Evolutionary conservation across 768 basidiomycete species (phyloP).

Genomic region (Naganishia randhawae): DNA sequence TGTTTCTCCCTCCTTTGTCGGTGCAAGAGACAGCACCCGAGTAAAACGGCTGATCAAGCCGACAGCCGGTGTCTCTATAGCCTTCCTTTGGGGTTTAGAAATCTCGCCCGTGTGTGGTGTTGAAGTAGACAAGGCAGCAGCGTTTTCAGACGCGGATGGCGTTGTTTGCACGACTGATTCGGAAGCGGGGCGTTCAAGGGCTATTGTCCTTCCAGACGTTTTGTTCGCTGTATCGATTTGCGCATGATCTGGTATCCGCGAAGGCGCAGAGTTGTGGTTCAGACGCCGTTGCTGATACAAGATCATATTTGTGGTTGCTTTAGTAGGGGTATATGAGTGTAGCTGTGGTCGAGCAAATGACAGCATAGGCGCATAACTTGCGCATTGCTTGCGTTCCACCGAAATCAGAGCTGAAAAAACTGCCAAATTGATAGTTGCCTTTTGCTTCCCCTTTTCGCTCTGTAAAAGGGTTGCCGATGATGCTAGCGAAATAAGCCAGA

Average conservation of each 20-base stretch:
- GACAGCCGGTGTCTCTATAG: not conserved
- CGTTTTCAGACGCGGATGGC: not conserved
- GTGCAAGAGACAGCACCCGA: slow-evolving; percentile 2
- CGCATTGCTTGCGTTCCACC: not conserved
- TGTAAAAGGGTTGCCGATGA: not conserved
- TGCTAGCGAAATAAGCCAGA: not conserved
- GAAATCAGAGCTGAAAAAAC: not conserved
- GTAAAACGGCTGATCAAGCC: not conserved
- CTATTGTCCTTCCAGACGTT: not conserved
- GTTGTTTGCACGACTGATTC: not conserved
- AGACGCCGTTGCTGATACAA: not conserved
- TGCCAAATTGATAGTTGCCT: not conserved
- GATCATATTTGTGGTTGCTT: not conserved
- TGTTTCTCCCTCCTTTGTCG: not conserved
- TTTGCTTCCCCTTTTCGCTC: not conserved
- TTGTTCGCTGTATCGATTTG: not conserved
- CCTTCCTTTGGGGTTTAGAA: not conserved
- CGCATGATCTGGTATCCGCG: slow-evolving; percentile 3
- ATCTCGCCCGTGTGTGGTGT: not conserved
- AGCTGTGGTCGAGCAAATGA: not conserved
- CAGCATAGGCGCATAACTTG: not conserved
- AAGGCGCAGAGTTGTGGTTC: not conserved
- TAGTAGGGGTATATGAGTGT: not conserved
- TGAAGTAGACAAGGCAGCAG: not conserved
- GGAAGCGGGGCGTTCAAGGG: not conserved